Percentiles rank a stretch among this genome's conserved stretches.
Conservation (phyloP, 148 eudicot genomes). For the Drosera capensis region DNA sequence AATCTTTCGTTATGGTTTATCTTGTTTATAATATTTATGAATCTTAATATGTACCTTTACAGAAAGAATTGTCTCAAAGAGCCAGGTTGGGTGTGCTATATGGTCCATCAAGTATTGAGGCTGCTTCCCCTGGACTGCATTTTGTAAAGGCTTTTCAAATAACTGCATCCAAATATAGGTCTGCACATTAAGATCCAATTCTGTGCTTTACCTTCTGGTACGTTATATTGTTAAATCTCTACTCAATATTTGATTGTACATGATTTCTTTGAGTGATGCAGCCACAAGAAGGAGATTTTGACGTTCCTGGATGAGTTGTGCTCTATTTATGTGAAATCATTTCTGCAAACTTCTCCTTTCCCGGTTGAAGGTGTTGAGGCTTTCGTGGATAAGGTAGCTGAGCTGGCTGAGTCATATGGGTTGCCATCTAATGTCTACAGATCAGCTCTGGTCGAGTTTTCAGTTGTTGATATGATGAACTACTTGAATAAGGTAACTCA, state of each 20-base stretch:
- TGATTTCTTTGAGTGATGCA: constrained; percentile 19
- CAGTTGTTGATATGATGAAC: constrained; percentile 32
- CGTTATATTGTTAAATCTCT: not conserved
- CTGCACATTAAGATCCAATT: constrained; percentile 5
- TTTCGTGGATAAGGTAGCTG: constrained; percentile 40
- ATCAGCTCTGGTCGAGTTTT: constrained; percentile 33
- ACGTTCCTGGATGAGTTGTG: constrained; percentile 67
- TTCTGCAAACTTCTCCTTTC: constrained; percentile 25
- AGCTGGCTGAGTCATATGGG: constrained; percentile 44
- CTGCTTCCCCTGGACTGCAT: constrained; percentile 36
- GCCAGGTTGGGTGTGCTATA: constrained; percentile 83
- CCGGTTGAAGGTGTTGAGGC: constrained; percentile 27
- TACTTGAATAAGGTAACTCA: constrained; percentile 52
- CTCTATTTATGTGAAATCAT: constrained; percentile 42
- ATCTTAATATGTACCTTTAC: constrained; percentile 10
- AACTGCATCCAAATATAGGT: constrained; percentile 67
- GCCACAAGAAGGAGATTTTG: constrained; percentile 69
- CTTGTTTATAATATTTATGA: constrained; percentile 1
- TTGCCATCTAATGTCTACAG: constrained; percentile 41
- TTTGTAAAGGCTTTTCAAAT: constrained; percentile 54
- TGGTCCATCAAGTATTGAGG: constrained; percentile 22
- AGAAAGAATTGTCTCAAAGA: constrained; percentile 57
- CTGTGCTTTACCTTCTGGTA: not conserved
- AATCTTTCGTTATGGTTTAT: not conserved
- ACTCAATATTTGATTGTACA: not conserved